phyloP scores from a whole-genome alignment of 306 rosid species.

The Cicer chorassanicum region DNA sequence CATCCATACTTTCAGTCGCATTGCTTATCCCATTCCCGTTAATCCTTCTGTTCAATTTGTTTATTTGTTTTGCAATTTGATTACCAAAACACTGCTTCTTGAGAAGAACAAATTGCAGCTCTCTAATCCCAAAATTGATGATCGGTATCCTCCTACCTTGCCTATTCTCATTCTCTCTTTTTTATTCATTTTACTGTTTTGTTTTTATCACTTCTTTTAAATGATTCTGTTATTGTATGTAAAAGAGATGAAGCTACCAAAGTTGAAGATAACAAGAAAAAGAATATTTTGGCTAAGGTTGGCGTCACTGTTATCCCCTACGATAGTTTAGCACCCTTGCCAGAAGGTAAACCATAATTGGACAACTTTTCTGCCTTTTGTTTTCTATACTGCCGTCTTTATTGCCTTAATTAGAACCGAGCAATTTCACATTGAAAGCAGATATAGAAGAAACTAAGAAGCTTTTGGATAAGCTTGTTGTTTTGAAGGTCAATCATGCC shows the following conservation, averaged over 20 bases:
- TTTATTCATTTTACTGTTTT: not conserved
- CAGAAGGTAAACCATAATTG: constrained; percentile 53
- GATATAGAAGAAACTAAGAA: constrained; percentile 58
- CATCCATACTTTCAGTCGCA: constrained; percentile 51
- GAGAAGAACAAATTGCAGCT: constrained; percentile 47
- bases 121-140: constrained; percentile 37
- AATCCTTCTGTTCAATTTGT: constrained; percentile 72
- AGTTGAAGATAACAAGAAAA: constrained; percentile 48
- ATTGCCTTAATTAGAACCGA: constrained; percentile 17
- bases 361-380: not conserved
- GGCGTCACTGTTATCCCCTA: constrained; percentile 61
- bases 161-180: not conserved
- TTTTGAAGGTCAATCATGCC: constrained; percentile 64
- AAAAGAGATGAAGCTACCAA: constrained; percentile 45
- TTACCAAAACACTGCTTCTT: constrained; percentile 71
- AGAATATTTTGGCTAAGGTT: constrained; percentile 42
- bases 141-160: constrained; percentile 1
- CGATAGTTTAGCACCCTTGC: constrained; percentile 50
- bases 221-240: not conserved
- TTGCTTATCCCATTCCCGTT: constrained; percentile 83
- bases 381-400: constrained; percentile 16
- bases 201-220: not conserved
- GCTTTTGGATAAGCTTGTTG: constrained; percentile 74
- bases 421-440: constrained; percentile 35
- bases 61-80: constrained; percentile 75